A percentile compares a stretch with the other conserved stretches of the same genome.
Evolutionary conservation across 306 rosid species (phyloP).

Genomic region (Rosa multiflora): DNA sequence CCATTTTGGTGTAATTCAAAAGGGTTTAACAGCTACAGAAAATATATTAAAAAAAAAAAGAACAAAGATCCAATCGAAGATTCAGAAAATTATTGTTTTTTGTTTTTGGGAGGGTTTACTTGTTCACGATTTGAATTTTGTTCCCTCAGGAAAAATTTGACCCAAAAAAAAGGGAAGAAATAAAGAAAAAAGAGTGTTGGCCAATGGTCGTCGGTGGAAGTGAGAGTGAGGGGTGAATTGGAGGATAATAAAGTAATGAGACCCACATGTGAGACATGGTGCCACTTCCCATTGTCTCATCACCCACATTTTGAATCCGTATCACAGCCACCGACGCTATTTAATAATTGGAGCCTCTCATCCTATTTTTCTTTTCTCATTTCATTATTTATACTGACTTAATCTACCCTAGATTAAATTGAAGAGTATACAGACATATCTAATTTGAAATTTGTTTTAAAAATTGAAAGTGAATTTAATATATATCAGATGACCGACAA

Average conservation of each 20-base stretch:
- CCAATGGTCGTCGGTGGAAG: conserved; percentile 14
- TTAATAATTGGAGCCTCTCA: not conserved
- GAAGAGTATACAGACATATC: too few species aligned
- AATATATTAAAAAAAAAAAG: not conserved
- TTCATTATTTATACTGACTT: not conserved
- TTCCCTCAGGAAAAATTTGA: not conserved
- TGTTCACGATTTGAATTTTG: not conserved
- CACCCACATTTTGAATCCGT: not conserved
- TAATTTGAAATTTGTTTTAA: not conserved
- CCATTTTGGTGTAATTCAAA: not conserved
- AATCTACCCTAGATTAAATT: too few species aligned
- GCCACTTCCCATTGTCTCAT: not conserved
- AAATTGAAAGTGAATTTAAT: not conserved
- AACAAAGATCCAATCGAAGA: conserved; percentile 7
- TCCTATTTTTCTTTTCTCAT: not conserved
- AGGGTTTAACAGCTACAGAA: not conserved
- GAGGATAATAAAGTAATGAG: not conserved
- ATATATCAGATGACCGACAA: too few species aligned
- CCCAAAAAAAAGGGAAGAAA: not conserved
- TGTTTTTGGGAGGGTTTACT: not conserved
- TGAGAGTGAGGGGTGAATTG: not conserved
- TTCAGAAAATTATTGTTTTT: not conserved
- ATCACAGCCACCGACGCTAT: conserved; percentile 21
- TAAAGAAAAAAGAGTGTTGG: not conserved
- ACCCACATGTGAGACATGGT: conserved; percentile 14